Conservation (phyloP, 192 early-diverging fungal genomes). For the Globomyces pollinis-pini region DNA sequence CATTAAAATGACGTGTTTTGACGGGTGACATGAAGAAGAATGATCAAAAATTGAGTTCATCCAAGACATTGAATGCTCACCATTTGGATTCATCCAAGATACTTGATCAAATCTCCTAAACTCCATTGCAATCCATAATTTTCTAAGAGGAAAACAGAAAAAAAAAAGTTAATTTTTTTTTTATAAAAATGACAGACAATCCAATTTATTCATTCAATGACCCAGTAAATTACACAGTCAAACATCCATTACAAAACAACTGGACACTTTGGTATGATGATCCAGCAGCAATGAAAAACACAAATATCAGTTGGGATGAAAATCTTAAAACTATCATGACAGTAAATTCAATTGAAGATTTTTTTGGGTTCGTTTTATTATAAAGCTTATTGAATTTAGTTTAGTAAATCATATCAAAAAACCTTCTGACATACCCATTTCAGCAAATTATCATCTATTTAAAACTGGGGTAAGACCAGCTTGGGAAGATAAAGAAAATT, state of each 20-base stretch:
- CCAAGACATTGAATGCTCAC: too few species aligned
- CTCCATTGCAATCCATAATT: too few species aligned
- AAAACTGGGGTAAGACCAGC: constrained; percentile 82
- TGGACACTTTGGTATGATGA: constrained; percentile 98
- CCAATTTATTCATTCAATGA: constrained; percentile 40
- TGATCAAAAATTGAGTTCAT: too few species aligned
- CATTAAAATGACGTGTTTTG: too few species aligned
- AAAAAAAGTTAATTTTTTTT: too few species aligned
- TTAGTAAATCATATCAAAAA: not conserved
- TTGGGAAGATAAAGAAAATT: constrained; percentile 93
- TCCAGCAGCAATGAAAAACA: constrained; percentile 63
- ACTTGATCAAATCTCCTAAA: too few species aligned
- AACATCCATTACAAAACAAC: constrained; percentile 77
- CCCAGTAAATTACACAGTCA: constrained; percentile 66
- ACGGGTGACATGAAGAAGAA: too few species aligned
- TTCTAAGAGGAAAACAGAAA: too few species aligned
- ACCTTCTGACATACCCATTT: not conserved
- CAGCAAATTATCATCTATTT: constrained; percentile 86
- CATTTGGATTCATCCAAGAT: too few species aligned
- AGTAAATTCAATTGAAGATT: constrained; percentile 90
- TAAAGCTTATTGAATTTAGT: not conserved
- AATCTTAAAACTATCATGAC: constrained; percentile 87
- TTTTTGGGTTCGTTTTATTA: constrained; percentile 67
- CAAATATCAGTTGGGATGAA: constrained; percentile 64
- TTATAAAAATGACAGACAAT: not conserved